Percentiles rank a stretch among this genome's conserved stretches.
phyloP scores from a whole-genome alignment of 2,329 filamentous ascomycete genomes.

The Penicillium sp. region DNA sequence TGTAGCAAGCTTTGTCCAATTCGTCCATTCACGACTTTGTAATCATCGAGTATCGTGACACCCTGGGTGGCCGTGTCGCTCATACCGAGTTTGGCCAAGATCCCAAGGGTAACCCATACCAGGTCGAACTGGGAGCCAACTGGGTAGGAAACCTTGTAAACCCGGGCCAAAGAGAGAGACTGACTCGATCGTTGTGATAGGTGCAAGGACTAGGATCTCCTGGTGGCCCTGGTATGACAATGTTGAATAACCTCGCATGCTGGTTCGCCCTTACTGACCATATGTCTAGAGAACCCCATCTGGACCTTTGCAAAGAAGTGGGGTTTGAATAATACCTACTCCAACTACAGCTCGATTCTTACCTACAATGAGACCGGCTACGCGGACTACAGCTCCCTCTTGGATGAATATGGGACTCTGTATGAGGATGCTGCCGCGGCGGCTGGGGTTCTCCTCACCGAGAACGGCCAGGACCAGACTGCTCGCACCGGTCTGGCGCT shows the following conservation, averaged over 20 bases:
- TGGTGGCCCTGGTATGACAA: slow-evolving; percentile 32
- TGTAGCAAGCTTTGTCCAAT: slow-evolving; percentile 61
- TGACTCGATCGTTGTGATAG: slow-evolving; percentile 22
- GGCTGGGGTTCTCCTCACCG: slow-evolving; percentile 58
- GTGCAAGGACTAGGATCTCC: slow-evolving; percentile 47
- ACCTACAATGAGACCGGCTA: slow-evolving; percentile 63
- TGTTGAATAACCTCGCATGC: no score
- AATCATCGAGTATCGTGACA: slow-evolving; percentile 64
- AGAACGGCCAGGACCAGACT: slow-evolving; percentile 64
- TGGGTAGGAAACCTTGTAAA: slow-evolving; percentile 51
- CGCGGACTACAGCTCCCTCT: slow-evolving; percentile 53
- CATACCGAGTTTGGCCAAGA: slow-evolving; percentile 60
- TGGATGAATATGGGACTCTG: slow-evolving; percentile 54
- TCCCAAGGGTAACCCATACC: slow-evolving; percentile 55
- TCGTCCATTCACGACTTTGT: slow-evolving; percentile 65
- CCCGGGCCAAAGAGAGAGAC: background rate
- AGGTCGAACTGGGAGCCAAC: slow-evolving; percentile 67
- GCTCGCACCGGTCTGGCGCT: slow-evolving; percentile 61
- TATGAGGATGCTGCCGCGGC: slow-evolving; percentile 52
- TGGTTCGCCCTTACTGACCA: background rate
- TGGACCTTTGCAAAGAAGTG: slow-evolving; percentile 49
- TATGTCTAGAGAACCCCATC: slow-evolving; percentile 53
- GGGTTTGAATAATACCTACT: slow-evolving; percentile 56
- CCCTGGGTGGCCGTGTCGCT: slow-evolving; percentile 64
- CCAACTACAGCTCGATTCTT: slow-evolving; percentile 59